A percentile compares a stretch with the other conserved stretches of the same genome.
Evolutionary conservation across 257 asterid species (phyloP).

Genomic region (Solanum pimpinellifolium): DNA sequence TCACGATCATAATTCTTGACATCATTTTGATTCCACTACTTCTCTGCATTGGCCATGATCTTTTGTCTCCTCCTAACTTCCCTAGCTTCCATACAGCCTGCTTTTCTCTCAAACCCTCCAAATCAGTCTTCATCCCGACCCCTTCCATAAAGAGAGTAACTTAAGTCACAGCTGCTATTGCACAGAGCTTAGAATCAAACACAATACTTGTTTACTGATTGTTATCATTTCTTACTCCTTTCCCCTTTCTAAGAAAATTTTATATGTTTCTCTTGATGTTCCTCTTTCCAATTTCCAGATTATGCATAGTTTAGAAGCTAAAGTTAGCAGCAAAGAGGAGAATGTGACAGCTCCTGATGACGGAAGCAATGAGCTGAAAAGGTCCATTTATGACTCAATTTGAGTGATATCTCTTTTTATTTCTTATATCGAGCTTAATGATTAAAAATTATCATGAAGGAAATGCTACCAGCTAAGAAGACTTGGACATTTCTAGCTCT

Average conservation of each 20-base stretch:
- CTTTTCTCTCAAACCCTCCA: neutral
- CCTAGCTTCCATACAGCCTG: neutral
- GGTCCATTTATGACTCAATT: neutral
- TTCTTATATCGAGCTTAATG: neutral
- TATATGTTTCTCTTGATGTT: neutral
- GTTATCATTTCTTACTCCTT: neutral
- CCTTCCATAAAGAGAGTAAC: neutral
- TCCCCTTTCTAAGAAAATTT: neutral
- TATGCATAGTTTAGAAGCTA: constrained; percentile 30
- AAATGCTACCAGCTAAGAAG: neutral
- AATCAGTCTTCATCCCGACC: neutral
- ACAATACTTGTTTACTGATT: neutral
- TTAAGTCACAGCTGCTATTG: neutral
- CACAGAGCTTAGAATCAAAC: neutral
- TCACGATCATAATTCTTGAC: neutral
- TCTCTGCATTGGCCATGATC: neutral
- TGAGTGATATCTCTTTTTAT: neutral
- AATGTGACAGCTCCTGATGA: constrained; percentile 8
- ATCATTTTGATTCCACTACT: neutral
- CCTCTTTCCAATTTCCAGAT: constrained; percentile 15
- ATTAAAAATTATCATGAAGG: neutral
- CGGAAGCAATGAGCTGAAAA: constrained; percentile 11
- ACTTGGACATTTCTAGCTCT: neutral
- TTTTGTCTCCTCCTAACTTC: neutral
- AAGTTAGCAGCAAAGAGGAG: constrained; percentile 3